These are phyloP conservation scores for Paraconiothyrium sp. DNA, from an alignment of 2,329 filamentous ascomycete genomes.

Conservation along the genomic window DNA sequence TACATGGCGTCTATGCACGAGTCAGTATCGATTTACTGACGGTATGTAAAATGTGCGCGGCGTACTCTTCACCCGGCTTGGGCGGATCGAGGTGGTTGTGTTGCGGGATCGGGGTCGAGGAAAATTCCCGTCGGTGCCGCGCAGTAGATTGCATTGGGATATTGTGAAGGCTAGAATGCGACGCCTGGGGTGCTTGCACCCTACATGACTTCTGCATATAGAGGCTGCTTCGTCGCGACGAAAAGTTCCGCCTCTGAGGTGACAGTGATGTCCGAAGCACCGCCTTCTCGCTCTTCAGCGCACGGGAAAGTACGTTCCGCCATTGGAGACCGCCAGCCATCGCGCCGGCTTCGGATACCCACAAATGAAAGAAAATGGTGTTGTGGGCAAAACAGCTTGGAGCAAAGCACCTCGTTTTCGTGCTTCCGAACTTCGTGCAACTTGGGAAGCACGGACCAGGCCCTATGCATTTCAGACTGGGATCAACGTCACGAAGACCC, in stretches of 20 bases:
- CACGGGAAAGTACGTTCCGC: slow-evolving; percentile 16
- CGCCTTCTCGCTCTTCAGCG: slow-evolving; percentile 16
- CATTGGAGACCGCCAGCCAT: slow-evolving; percentile 22
- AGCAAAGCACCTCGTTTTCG: slow-evolving; percentile 16
- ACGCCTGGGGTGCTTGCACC: slow-evolving; percentile 2
- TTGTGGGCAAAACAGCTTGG: slow-evolving; percentile 22
- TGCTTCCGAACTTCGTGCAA: slow-evolving; percentile 18
- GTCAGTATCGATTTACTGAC: slow-evolving; percentile 16
- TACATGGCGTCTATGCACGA: slow-evolving; percentile 73
- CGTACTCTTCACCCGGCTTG: slow-evolving; percentile 91
- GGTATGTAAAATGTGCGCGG: slow-evolving; percentile 8
- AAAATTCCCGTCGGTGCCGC: slow-evolving; percentile 65
- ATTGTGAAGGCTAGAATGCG: slow-evolving; percentile 2
- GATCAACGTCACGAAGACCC: slow-evolving; percentile 24
- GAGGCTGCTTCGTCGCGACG: slow-evolving; percentile 30
- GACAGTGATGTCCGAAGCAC: slow-evolving; percentile 9
- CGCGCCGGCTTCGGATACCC: background rate
- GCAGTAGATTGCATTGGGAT: slow-evolving; percentile 6
- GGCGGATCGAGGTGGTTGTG: slow-evolving; percentile 88
- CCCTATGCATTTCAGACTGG: background rate
- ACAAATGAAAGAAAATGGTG: slow-evolving; percentile 5
- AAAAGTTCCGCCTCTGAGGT: slow-evolving; percentile 25
- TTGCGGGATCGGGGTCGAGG: slow-evolving; percentile 64
- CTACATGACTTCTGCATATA: slow-evolving; percentile 12
- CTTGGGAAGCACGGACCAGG: background rate